Evolutionary conservation across 192 early-diverging fungal genomes (phyloP).

Genomic region (Podila verticillata): DNA sequence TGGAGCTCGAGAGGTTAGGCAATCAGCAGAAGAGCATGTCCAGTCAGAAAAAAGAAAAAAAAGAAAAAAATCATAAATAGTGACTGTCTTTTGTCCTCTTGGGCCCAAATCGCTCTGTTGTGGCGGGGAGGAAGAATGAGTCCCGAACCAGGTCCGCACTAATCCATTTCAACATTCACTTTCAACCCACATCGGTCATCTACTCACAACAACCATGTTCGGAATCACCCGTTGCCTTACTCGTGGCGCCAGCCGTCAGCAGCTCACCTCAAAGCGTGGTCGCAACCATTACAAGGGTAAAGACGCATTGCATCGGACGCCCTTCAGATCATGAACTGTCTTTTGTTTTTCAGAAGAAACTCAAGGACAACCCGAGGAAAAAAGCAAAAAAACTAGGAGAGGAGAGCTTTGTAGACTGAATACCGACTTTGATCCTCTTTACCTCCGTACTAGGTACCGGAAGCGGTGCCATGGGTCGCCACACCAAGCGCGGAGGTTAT

Average conservation of each 20-base stretch:
- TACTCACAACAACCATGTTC: constrained; percentile 65
- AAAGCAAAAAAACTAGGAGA: background rate
- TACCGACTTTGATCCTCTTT: too few relatives aligned
- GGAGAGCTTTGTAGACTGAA: background rate
- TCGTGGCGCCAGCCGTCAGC: constrained; percentile 63
- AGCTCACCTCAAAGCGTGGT: constrained; percentile 65
- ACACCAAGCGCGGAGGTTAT: constrained; percentile 70
- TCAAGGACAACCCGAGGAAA: background rate
- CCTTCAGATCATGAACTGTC: too few relatives aligned
- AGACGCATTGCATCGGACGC: background rate
- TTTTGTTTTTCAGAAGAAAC: too few relatives aligned
- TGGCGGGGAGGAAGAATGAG: background rate
- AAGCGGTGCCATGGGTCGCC: constrained; percentile 69
- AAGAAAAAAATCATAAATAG: background rate
- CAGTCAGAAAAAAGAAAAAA: background rate
- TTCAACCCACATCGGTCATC: too few relatives aligned
- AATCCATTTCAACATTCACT: too few relatives aligned
- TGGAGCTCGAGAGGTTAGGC: background rate
- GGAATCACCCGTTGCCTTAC: constrained; percentile 63
- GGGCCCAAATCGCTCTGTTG: background rate
- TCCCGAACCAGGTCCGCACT: too few relatives aligned
- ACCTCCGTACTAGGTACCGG: constrained; percentile 57
- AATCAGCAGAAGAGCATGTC: too few relatives aligned
- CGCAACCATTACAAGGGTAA: constrained; percentile 71
- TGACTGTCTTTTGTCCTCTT: background rate